Base-by-base conservation (phyloP, 2,329 filamentous ascomycete genomes). In the Aspergillus viridinutans region DNA sequence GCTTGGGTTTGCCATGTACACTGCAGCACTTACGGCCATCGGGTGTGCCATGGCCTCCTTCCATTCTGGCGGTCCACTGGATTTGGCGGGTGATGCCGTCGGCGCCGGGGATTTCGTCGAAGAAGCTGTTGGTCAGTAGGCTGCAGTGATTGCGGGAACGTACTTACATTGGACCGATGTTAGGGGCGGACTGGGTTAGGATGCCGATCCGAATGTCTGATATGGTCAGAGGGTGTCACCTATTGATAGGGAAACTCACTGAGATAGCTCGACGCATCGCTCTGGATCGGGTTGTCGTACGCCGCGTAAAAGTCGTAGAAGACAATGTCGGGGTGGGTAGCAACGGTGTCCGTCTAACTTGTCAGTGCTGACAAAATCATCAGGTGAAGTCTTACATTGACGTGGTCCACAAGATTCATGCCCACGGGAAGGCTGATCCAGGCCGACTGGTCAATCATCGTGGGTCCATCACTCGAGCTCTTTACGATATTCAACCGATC, bases 161-260 rank as follows among this genome's bases (percentile, higher is more conserved):
- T 21, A 26, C 55, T 21, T 56, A 61, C 59, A 60, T 50, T 8
- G 60, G 60, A n/a, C 56, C 54, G 43, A 62, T 58, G 38, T 62
- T 62, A 10, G 60, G 60, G 8, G 60, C 60, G 3, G 60, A 51
- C 43, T 62, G 60, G 7, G 60, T 50, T 7, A 62, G 52, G 10
- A 57, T 54, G 8, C 60, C 60, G 7, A 51, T 58, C 1, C 60
- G 60, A 28, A 42, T 43, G 10, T 48, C 60, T 62, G 21, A 9
- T 3, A 23, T n/a, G n/a, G 59, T 49, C 43, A 32, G 40, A 32
- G 14, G 12, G 49, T n/a, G 12, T 49, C 4, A 6, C 17, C 1
- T 29, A 38, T 2, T 3, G 20, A 2, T 17, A 3, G 25, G 20
- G 6, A 14, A 12, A 40, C 50, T 7, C 49, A 62, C 58, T 52